Evolutionary conservation across 2,329 filamentous ascomycete genomes (phyloP).

Genomic region (Coniochaeta prunicola): DNA sequence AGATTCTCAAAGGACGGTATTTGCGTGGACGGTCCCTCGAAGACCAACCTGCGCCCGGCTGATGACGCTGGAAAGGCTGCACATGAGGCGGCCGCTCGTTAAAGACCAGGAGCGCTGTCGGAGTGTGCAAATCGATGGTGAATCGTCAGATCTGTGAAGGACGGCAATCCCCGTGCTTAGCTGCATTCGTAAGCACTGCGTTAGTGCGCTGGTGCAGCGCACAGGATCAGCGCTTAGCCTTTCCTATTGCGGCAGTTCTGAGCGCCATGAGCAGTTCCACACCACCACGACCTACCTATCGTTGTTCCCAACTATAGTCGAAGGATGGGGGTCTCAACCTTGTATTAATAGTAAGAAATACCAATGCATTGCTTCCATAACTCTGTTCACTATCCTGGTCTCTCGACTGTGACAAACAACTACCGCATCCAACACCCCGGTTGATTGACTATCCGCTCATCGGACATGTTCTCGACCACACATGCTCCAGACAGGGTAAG

Average conservation of each 20-base stretch:
- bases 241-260: background rate
- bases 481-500: background rate
- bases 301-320: background rate
- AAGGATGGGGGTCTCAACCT: background rate
- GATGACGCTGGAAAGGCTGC: background rate
- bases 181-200: background rate
- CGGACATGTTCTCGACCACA: background rate
- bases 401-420: too few species aligned
- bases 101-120: background rate
- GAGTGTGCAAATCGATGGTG: background rate
- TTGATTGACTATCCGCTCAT: too few species aligned
- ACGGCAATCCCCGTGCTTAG: too few species aligned
- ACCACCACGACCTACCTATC: background rate
- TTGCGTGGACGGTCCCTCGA: constrained; percentile 28
- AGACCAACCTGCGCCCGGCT: constrained; percentile 15
- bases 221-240: background rate
- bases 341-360: background rate
- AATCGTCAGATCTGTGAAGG: background rate
- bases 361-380: background rate
- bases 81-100: background rate
- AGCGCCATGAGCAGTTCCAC: background rate
- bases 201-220: constrained; percentile 1
- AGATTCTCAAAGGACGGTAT: constrained; percentile 28
- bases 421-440: too few species aligned
- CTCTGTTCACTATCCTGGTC: too few species aligned